phyloP scores from a whole-genome alignment of 306 rosid species.

The Cucumis sativus region DNA sequence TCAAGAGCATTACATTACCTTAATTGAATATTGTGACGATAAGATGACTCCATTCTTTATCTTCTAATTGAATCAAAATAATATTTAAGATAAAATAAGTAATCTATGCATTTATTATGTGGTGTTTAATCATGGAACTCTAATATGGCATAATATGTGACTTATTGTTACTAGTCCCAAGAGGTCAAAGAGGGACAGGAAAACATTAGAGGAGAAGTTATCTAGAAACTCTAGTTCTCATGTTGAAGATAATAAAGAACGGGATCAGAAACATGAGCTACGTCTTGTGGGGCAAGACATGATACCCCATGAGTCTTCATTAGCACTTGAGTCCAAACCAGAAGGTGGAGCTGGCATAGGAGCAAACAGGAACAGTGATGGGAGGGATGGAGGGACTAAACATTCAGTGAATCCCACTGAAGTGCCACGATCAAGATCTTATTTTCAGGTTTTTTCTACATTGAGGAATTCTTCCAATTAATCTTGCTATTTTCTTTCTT shows the following conservation, averaged over 20 bases:
- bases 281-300: constrained; percentile 17
- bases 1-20: background rate
- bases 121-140: background rate
- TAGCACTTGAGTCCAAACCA: constrained; percentile 22
- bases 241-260: constrained; percentile 23
- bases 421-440: constrained; percentile 42
- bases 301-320: constrained; percentile 22
- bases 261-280: constrained; percentile 29
- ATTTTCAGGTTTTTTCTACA: constrained; percentile 44
- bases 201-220: constrained; percentile 33
- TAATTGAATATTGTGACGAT: background rate
- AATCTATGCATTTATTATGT: background rate
- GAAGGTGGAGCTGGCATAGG: constrained; percentile 30
- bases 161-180: constrained; percentile 44
- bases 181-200: constrained; percentile 65
- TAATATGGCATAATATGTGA: background rate
- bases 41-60: background rate
- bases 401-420: constrained; percentile 31
- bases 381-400: constrained; percentile 25
- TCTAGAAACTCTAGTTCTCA: constrained; percentile 17
- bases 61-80: background rate
- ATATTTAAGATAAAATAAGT: background rate
- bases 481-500: background rate
- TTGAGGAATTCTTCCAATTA: background rate
- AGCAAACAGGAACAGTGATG: constrained; percentile 24